Evolutionary conservation across 108 stramenopile genomes (phyloP).

Genomic region (Cyclotella cryptica): DNA sequence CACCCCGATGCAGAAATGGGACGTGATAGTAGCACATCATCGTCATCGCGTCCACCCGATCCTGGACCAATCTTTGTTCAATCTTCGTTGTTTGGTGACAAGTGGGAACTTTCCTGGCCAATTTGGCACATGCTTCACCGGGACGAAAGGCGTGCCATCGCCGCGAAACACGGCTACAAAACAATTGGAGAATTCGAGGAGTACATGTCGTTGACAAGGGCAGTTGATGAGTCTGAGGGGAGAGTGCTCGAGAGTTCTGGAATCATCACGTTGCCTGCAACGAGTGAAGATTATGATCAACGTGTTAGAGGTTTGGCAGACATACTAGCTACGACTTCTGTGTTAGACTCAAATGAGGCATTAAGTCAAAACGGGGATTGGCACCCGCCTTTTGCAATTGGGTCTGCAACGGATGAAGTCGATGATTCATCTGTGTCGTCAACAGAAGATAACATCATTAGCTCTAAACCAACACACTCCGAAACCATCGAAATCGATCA

Average conservation of each 20-base stretch:
- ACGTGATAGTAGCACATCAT: conserved; percentile 4
- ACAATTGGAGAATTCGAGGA: conserved; percentile 90
- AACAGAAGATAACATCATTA: conserved; percentile 22
- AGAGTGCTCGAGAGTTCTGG: conserved; percentile 17
- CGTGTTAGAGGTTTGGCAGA: neutral
- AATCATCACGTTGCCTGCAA: conserved; percentile 1
- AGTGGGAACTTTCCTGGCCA: conserved; percentile 82
- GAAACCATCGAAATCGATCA: conserved; percentile 12
- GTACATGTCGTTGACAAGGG: conserved; percentile 64
- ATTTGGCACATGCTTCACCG: conserved; percentile 86
- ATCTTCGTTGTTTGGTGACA: conserved; percentile 52
- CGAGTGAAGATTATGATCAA: neutral
- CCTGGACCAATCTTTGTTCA: conserved; percentile 37
- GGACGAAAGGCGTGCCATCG: conserved; percentile 72
- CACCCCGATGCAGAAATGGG: neutral
- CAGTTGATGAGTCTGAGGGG: conserved; percentile 56
- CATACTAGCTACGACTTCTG: neutral
- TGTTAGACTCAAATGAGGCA: neutral
- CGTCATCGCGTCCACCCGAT: neutral
- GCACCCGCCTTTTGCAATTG: conserved; percentile 34
- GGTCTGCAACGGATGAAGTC: conserved; percentile 45
- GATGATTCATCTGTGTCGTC: conserved; percentile 56
- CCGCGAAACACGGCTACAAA: conserved; percentile 73
- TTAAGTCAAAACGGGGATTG: neutral
- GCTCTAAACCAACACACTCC: neutral